Evolutionary conservation across 768 basidiomycete species (phyloP), one percentile per base, ranked within the genome.

Genomic region (Suillus occidentalis): DNA sequence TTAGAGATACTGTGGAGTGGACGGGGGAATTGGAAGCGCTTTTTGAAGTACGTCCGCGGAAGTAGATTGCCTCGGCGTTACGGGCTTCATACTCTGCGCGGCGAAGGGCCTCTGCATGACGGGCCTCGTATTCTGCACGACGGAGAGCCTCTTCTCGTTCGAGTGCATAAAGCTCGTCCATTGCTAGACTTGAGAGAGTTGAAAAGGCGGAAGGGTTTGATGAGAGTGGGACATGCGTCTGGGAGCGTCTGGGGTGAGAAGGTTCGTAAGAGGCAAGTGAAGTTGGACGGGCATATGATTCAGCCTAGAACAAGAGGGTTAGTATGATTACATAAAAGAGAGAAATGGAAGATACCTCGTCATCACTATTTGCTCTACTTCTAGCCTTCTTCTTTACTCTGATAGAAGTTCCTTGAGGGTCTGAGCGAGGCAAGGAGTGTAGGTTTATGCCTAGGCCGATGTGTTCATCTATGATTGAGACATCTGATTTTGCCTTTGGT

Each of bases 161-260:
- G 37, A 99, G 87, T 69, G 89, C 88, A 71, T 92, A 90, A 9
- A 99, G 84, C 73, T 97, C 94, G 64, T 94, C 94, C 78, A 96
- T 90, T 3, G 95, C 95, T 22, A 91, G 80, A 37, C 80, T 89
- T 53, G 90, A 89, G 22, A 92, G 76, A 1, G 89, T 83, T n/a
- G 85, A 85, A 70, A 92, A 87, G 3, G 90, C 82, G 40, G 86
- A 75, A 14, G 78, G 75, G 69, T 79, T 76, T 55, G 64, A 71
- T 69, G 71, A 70, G 49, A 59, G 70, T 39, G 65, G 73, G 13
- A 68, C 64, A 64, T 71, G 75, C 1, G 68, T 71, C 40, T 72
- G 77, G 18, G 72, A 70, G 50, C 75, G 71, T 25, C 72, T 74
- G 55, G 68, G 71, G 52, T 72, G 72, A 55, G 74, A 68, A 20